Conservation (phyloP, 2,329 filamentous ascomycete genomes). For the Epichloe elymi region DNA sequence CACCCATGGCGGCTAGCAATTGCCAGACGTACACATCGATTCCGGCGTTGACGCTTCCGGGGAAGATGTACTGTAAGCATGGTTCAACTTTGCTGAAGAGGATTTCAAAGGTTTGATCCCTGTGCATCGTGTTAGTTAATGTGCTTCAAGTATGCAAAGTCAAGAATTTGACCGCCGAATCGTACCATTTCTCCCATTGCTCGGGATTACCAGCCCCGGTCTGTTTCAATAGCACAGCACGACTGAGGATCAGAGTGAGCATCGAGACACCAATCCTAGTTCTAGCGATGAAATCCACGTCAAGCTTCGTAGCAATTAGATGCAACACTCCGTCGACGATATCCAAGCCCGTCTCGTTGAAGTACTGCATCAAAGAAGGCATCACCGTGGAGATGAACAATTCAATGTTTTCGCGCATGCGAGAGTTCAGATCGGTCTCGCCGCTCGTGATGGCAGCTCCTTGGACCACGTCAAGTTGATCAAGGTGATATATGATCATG, state of each 20-base stretch:
- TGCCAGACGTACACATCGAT: conserved; percentile 98
- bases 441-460: conserved; percentile 62
- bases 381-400: conserved; percentile 81
- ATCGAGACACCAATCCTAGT: conserved; percentile 82
- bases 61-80: conserved; percentile 74
- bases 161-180: conserved; percentile 1
- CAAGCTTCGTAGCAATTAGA: conserved; percentile 69
- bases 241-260: conserved; percentile 85
- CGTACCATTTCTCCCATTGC: conserved; percentile 69
- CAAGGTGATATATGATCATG: conserved; percentile 88
- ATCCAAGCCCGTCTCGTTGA: conserved; percentile 80
- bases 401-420: conserved; percentile 82
- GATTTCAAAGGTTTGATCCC: conserved; percentile 66
- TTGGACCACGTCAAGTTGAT: conserved; percentile 80
- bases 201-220: conserved; percentile 55
- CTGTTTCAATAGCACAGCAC: conserved; percentile 87
- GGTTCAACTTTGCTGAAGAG: conserved; percentile 84
- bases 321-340: conserved; percentile 86
- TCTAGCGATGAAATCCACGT: conserved; percentile 70
- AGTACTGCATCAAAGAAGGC: conserved; percentile 76
- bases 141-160: neutral
- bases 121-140: conserved; percentile 23
- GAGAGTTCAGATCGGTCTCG: conserved; percentile 57
- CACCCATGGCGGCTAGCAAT: conserved; percentile 87
- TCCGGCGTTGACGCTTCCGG: conserved; percentile 74